Percentiles rank a stretch among this genome's conserved stretches.
phyloP scores from a whole-genome alignment of 208 protist species.

The Trypanosoma melophagium region DNA sequence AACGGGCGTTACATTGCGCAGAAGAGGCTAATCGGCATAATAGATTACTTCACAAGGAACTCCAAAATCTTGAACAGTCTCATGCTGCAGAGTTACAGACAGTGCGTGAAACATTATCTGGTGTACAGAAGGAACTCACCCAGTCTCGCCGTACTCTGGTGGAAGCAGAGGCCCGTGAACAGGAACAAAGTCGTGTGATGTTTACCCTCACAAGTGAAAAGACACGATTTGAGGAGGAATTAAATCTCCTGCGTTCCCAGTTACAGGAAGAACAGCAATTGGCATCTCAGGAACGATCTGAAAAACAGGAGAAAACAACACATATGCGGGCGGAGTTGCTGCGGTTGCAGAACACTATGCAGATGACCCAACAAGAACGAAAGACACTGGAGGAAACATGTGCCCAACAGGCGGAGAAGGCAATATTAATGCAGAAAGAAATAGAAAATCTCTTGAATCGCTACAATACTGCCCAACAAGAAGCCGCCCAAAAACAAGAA shows the following conservation, averaged over 20 bases:
- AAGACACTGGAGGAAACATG: conserved; percentile 20
- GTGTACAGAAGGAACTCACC: conserved; percentile 51
- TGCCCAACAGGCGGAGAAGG: background rate
- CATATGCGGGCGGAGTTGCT: conserved; percentile 47
- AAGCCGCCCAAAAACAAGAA: conserved; percentile 38
- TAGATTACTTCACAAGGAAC: conserved; percentile 50
- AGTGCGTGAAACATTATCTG: conserved; percentile 31
- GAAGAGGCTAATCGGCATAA: conserved; percentile 51
- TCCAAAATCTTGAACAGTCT: conserved; percentile 26
- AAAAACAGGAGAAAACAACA: conserved; percentile 47
- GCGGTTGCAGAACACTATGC: conserved; percentile 37
- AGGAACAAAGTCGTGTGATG: conserved; percentile 35
- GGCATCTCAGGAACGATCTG: conserved; percentile 37
- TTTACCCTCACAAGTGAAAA: conserved; percentile 33
- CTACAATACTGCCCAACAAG: conserved; percentile 28
- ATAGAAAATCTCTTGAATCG: conserved; percentile 19
- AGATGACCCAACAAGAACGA: conserved; percentile 25
- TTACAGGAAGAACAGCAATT: conserved; percentile 35
- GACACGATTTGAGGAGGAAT: conserved; percentile 19
- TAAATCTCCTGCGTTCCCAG: conserved; percentile 10
- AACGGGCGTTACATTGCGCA: conserved; percentile 44
- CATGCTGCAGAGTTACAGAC: conserved; percentile 44
- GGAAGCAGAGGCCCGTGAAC: conserved; percentile 44
- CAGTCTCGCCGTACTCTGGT: conserved; percentile 45
- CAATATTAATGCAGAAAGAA: background rate